Evolutionary conservation across 2,329 filamentous ascomycete species (phyloP).

Genomic region (Zymoseptoria crescenta): DNA sequence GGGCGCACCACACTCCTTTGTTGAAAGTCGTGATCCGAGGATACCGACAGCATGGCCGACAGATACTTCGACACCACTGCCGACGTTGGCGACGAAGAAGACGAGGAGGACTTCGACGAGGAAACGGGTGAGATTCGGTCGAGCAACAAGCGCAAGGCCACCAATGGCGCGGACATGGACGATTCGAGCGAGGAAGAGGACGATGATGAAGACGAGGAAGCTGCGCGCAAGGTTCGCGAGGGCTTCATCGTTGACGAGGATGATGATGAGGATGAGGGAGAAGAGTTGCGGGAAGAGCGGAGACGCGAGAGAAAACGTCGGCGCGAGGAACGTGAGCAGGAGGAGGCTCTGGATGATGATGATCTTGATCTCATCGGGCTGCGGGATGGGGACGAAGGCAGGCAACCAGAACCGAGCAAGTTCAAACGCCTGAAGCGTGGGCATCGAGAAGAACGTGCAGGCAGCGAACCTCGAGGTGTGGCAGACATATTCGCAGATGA

Average conservation of each 20-base stretch:
- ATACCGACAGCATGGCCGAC: constrained; percentile 16
- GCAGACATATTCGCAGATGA: constrained; percentile 95
- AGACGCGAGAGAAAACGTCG: constrained; percentile 69
- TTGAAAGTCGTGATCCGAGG: background rate
- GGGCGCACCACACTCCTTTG: constrained; percentile 1
- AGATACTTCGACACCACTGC: constrained; percentile 78
- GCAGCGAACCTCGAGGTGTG: constrained; percentile 61
- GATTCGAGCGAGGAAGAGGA: constrained; percentile 91
- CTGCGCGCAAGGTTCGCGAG: constrained; percentile 67
- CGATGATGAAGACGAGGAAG: constrained; percentile 78
- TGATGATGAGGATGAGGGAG: constrained; percentile 69
- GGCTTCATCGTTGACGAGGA: constrained; percentile 96
- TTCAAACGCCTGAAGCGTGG: constrained; percentile 96
- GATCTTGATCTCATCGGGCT: constrained; percentile 93
- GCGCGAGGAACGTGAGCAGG: constrained; percentile 73
- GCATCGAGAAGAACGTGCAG: constrained; percentile 61
- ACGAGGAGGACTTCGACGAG: constrained; percentile 78
- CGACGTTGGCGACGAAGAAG: constrained; percentile 75
- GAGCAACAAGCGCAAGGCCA: constrained; percentile 28
- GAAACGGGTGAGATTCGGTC: constrained; percentile 53
- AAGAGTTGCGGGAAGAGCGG: constrained; percentile 49
- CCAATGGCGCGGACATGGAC: constrained; percentile 46
- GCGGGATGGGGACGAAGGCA: constrained; percentile 61
- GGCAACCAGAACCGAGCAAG: constrained; percentile 65
- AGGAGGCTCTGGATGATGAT: constrained; percentile 81